Evolutionary conservation across 2,329 filamentous ascomycete genomes (phyloP).

Genomic region (Leptoxyphium fumago): DNA sequence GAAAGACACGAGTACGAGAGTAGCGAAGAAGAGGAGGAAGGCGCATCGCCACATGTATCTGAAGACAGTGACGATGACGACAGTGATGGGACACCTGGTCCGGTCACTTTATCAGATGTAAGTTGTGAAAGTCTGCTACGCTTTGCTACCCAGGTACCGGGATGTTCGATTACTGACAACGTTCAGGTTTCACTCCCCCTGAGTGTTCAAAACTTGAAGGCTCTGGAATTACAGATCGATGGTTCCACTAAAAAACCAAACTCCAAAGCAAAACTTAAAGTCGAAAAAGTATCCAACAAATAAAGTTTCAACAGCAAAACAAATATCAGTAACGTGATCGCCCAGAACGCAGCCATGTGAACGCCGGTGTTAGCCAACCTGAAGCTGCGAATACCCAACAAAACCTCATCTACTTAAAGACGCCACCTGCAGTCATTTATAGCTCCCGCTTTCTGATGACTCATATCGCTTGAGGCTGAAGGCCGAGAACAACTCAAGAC

Average conservation of each 20-base stretch:
- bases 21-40: constrained; percentile 2
- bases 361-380: too few relatives aligned
- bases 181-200: constrained; percentile 6
- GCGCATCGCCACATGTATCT: constrained; percentile 3
- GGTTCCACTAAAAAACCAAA: too few relatives aligned
- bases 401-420: background rate
- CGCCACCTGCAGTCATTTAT: background rate
- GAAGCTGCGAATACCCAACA: too few relatives aligned
- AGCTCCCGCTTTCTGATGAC: background rate
- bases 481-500: background rate
- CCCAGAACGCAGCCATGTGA: too few relatives aligned
- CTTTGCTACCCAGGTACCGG: too few relatives aligned
- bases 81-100: background rate
- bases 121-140: background rate
- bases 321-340: too few relatives aligned
- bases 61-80: constrained; percentile 7
- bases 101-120: background rate
- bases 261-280: too few relatives aligned
- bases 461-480: background rate
- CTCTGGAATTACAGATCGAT: constrained; percentile 20
- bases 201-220: constrained; percentile 21
- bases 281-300: too few relatives aligned
- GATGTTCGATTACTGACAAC: background rate
- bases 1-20: background rate
- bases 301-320: too few relatives aligned